These are phyloP conservation scores for Trypanosoma cruzi DNA, from an alignment of 208 protist species.

Conservation along the genomic window DNA sequence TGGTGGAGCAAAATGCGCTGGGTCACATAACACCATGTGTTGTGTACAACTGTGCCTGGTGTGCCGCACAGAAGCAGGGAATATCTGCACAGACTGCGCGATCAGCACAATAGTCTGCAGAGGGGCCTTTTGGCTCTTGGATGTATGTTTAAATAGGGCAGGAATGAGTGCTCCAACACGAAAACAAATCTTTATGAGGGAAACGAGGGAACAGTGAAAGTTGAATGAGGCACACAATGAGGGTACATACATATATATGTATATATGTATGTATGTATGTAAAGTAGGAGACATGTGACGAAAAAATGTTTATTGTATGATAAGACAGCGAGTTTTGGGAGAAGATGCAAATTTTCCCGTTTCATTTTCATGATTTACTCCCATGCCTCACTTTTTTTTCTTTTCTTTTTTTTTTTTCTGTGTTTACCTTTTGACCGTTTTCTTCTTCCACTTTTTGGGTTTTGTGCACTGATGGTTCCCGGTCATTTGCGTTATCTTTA, in stretches of 20 bases:
- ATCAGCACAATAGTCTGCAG: background rate
- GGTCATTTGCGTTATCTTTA: constrained; percentile 10
- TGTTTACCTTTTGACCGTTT: background rate
- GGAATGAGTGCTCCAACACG: background rate
- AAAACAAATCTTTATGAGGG: background rate
- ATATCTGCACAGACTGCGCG: constrained; percentile 2
- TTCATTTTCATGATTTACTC: background rate
- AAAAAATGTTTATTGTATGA: background rate
- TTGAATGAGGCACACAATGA: constrained; percentile 2
- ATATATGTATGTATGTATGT: constrained; percentile 4
- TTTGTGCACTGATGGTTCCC: background rate
- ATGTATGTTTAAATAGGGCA: background rate
- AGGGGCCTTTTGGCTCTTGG: background rate
- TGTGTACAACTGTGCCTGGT: constrained; percentile 77
- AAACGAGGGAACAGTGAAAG: background rate
- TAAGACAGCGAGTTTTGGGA: background rate
- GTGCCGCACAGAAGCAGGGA: constrained; percentile 38
- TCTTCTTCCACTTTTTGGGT: background rate
- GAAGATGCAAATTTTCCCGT: background rate
- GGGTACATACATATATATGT: background rate
- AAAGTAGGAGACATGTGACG: constrained; percentile 3
- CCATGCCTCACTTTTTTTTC: background rate
- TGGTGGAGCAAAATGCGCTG: constrained; percentile 20
- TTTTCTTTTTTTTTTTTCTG: constrained; percentile 7
- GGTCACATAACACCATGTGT: constrained; percentile 64